phyloP scores from a whole-genome alignment of 345 rosid species.

The thale cress (Arabidopsis thaliana) region TAIR10.1 NC_003075.7:12743501-12744000 shows the following conservation, averaged over 20 bases:
- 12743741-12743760: constrained; percentile 57
- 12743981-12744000: constrained; percentile 88
- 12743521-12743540: constrained; percentile 64
- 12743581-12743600: constrained; percentile 39
- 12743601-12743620: constrained; percentile 11
- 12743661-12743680: constrained; percentile 50
- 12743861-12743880: constrained; percentile 65
- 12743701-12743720: constrained; percentile 37
- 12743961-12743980: constrained; percentile 79
- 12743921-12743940: constrained; percentile 81
- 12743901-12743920: constrained; percentile 85
- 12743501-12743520: constrained; percentile 68
- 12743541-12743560: constrained; percentile 35
- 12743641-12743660: constrained; percentile 48
- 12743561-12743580: constrained; percentile 29
- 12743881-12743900: constrained; percentile 95
- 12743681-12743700: constrained; percentile 46
- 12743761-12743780: constrained; percentile 43
- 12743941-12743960: constrained; percentile 73
- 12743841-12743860: constrained; percentile 35
- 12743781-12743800: constrained; percentile 31
- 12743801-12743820: constrained; percentile 32
- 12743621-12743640: constrained; percentile 21
- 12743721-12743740: constrained; percentile 37
- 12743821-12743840: constrained; percentile 23